These are phyloP conservation scores for Coemansia sp. DNA, from an alignment of 192 early-diverging fungal genomes.

Conservation along the genomic window DNA sequence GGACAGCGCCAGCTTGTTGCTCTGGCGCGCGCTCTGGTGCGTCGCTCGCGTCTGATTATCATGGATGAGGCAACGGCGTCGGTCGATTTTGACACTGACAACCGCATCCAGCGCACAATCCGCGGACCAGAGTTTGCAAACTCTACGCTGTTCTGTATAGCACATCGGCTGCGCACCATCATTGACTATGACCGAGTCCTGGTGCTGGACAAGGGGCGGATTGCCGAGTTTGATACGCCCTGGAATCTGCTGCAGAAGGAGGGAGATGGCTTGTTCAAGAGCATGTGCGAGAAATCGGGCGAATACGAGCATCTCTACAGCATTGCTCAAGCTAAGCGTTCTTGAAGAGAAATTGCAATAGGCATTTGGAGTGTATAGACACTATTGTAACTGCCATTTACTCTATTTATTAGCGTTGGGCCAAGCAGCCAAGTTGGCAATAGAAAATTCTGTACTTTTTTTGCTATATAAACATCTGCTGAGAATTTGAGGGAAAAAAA, in stretches of 20 bases:
- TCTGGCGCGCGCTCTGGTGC: conserved; percentile 74
- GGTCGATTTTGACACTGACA: conserved; percentile 85
- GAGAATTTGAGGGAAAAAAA: no score
- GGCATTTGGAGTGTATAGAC: no score
- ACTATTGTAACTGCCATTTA: no score
- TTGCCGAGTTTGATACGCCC: conserved; percentile 84
- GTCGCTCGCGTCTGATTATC: conserved; percentile 65
- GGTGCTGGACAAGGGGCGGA: conserved; percentile 72
- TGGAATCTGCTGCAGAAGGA: conserved; percentile 59
- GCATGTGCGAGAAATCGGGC: conserved; percentile 82
- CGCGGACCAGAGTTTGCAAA: conserved; percentile 67
- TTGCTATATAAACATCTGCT: no score
- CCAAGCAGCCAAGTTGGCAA: no score
- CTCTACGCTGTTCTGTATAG: conserved; percentile 81
- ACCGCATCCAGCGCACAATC: conserved; percentile 84
- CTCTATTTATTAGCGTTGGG: no score
- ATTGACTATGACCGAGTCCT: conserved; percentile 82
- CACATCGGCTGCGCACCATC: conserved; percentile 85
- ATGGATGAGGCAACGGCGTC: conserved; percentile 90
- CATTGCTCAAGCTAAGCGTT: conserved; percentile 44
- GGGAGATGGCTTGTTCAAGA: conserved; percentile 62
- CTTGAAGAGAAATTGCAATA: no score
- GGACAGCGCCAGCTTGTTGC: conserved; percentile 79
- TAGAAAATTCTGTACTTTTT: no score
- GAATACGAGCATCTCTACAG: conserved; percentile 66